phyloP scores from a whole-genome alignment of 352 stramenopile genomes.

The Phytophthora cajani region DNA sequence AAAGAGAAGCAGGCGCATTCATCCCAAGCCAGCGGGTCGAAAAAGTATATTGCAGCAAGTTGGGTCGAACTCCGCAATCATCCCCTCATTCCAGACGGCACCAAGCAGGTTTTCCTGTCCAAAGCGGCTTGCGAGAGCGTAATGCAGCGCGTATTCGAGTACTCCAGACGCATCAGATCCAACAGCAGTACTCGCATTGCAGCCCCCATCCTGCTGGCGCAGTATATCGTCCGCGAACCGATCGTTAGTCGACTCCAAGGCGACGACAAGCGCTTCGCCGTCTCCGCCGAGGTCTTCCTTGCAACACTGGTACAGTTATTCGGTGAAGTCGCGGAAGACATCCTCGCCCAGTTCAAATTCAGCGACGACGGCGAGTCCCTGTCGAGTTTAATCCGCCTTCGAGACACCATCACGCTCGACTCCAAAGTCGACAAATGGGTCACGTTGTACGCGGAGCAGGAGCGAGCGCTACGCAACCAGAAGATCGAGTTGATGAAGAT shows the following conservation, averaged over 20 bases:
- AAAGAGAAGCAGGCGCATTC: conserved; percentile 73
- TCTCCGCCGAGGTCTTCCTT: conserved; percentile 55
- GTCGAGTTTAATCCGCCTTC: conserved; percentile 66
- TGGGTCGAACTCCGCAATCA: conserved; percentile 47
- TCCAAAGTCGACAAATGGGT: conserved; percentile 59
- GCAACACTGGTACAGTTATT: conserved; percentile 54
- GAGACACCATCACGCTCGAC: conserved; percentile 73
- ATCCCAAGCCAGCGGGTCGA: conserved; percentile 38
- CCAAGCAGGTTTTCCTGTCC: conserved; percentile 57
- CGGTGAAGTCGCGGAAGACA: conserved; percentile 67
- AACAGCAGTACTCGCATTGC: conserved; percentile 15
- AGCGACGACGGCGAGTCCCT: conserved; percentile 84
- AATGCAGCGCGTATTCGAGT: conserved; percentile 52
- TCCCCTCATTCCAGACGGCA: conserved; percentile 62
- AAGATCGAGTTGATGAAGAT: conserved; percentile 72
- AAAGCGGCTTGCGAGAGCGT: conserved; percentile 51
- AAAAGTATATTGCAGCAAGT: conserved; percentile 50
- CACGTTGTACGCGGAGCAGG: conserved; percentile 51
- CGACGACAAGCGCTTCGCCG: conserved; percentile 30
- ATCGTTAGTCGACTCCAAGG: conserved; percentile 16
- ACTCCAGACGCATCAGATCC: conserved; percentile 13
- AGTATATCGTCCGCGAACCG: conserved; percentile 47
- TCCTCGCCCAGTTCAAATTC: conserved; percentile 82
- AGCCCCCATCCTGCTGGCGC: conserved; percentile 39
- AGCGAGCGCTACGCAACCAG: conserved; percentile 56